Conservation (phyloP, 805 yeast species). For the Scheffersomyces stipitis region DNA sequence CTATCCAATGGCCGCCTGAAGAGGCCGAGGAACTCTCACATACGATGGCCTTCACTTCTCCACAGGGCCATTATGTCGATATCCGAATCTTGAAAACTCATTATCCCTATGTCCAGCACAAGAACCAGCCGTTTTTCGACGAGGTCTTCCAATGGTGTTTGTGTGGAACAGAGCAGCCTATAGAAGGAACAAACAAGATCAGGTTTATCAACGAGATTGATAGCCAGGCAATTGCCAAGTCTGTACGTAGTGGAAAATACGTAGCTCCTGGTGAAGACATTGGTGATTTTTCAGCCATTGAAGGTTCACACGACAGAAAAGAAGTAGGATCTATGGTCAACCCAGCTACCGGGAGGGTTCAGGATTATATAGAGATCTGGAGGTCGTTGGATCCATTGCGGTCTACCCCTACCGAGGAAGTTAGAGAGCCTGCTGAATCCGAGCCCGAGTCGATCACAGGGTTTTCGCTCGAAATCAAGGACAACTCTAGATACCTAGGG, state of each 20-base stretch:
- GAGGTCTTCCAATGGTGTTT: constrained; percentile 56
- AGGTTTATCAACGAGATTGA: constrained; percentile 46
- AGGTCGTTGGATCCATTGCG: constrained; percentile 43
- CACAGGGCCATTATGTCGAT: constrained; percentile 48
- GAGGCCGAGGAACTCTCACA: constrained; percentile 42
- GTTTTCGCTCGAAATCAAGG: constrained; percentile 23
- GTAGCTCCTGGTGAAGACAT: constrained; percentile 35
- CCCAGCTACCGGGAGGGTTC: constrained; percentile 40
- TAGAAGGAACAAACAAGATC: constrained; percentile 34
- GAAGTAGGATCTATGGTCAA: constrained; percentile 54
- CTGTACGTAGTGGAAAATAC: constrained; percentile 30
- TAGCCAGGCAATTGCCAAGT: constrained; percentile 33
- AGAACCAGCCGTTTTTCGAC: constrained; percentile 12
- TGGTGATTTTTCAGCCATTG: constrained; percentile 44
- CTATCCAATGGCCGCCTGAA: constrained; percentile 53
- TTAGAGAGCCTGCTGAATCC: constrained; percentile 18
- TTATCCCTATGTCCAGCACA: constrained; percentile 4
- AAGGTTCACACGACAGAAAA: constrained; percentile 38
- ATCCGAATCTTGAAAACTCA: constrained; percentile 27
- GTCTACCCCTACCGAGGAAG: constrained; percentile 26
- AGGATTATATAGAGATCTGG: constrained; percentile 57
- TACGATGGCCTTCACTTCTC: constrained; percentile 50
- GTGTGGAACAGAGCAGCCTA: constrained; percentile 47
- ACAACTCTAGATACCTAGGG: constrained; percentile 34
- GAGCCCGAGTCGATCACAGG: constrained; percentile 3